Evolutionary conservation across 1,284 basidiomycete species (phyloP), one percentile per base, ranked within the genome.

Genomic region (Microbotryum saponariae): DNA sequence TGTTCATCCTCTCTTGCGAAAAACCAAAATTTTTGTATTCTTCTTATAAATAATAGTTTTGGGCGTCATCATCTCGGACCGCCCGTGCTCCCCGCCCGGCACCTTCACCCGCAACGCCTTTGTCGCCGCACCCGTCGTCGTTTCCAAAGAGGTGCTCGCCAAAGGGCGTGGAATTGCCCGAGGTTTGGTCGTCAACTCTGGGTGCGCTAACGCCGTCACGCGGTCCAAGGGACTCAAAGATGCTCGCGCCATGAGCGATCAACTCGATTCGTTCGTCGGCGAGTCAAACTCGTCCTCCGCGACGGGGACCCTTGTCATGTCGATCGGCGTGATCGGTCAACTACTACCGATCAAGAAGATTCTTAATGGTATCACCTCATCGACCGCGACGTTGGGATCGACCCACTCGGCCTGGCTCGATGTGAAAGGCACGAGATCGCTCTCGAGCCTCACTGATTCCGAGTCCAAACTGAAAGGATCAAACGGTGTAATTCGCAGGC

Each of bases 301-400:
- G 33, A 74, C 70, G 18, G 77, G 78, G 7, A 90, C 91, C 0
- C 82, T 98, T 27, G 90, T 98, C 73, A 91, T 98, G 86, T 94
- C 90, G 4, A 98, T 96, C 0, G 94, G 96, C 29, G 96, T 98
- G 58, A 98, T 98, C 66, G 94, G 96, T 0, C 91, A 96, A 72
- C 84, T 83, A 58, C 83, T 98, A 23, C 94, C 94, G 55, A 94
- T 97, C 70, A 76, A 82, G 18, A 85, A 86, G 62, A 89, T 98
- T 74, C 72, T 88, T 29, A 68, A 78, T 2, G 87, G 83, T 58
- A 86, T 92, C 62, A 75, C 78, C 20, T 77, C 81, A 6, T 67
- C 71, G 16, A 79, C 81, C 57, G 76, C 60, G 65, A 75, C 55
- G 68, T 78, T 37, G 70, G 77, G 55, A 67, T 79, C 16, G 66